Evolutionary conservation across 768 basidiomycete genomes (phyloP).

Genomic region (Pleurotus tuber-regium): DNA sequence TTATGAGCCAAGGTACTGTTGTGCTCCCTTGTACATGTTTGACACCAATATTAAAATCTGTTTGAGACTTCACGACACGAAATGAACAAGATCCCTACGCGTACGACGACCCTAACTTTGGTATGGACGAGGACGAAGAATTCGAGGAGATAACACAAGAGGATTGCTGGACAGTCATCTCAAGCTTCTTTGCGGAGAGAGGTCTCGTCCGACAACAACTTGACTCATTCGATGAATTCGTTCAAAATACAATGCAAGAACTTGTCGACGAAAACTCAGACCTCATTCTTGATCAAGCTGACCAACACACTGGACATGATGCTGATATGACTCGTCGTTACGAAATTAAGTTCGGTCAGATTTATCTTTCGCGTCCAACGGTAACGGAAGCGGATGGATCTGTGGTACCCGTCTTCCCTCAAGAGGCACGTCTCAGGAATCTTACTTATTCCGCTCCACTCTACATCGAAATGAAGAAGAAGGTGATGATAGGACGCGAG

Average conservation of each 20-base stretch:
- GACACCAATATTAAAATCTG: slow-evolving; percentile 30
- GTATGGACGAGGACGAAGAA: slow-evolving; percentile 50
- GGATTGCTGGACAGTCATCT: slow-evolving; percentile 94
- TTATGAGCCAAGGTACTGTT: slow-evolving; percentile 54
- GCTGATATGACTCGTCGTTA: slow-evolving; percentile 83
- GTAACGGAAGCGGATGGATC: slow-evolving; percentile 95
- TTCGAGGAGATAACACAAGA: slow-evolving; percentile 86
- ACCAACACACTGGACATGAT: slow-evolving; percentile 91
- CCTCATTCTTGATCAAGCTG: slow-evolving; percentile 93
- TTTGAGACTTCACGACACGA: slow-evolving; percentile 42
- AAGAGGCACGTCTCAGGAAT: slow-evolving; percentile 93
- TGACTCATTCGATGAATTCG: slow-evolving; percentile 98
- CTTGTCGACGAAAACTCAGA: slow-evolving; percentile 96
- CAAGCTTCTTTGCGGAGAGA: slow-evolving; percentile 95
- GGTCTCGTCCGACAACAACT: slow-evolving; percentile 97
- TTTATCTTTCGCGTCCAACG: slow-evolving; percentile 93
- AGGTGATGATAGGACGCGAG: slow-evolving; percentile 74
- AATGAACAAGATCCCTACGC: slow-evolving; percentile 47
- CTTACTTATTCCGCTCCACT: slow-evolving; percentile 94
- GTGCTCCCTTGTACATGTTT: slow-evolving; percentile 20
- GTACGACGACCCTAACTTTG: slow-evolving; percentile 61
- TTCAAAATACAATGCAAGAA: slow-evolving; percentile 99
- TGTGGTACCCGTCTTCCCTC: slow-evolving; percentile 91
- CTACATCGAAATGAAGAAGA: slow-evolving; percentile 94
- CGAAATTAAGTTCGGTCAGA: slow-evolving; percentile 96